phyloP scores from a whole-genome alignment of 1,284 basidiomycete species.

The Jaminaea rosea region DNA sequence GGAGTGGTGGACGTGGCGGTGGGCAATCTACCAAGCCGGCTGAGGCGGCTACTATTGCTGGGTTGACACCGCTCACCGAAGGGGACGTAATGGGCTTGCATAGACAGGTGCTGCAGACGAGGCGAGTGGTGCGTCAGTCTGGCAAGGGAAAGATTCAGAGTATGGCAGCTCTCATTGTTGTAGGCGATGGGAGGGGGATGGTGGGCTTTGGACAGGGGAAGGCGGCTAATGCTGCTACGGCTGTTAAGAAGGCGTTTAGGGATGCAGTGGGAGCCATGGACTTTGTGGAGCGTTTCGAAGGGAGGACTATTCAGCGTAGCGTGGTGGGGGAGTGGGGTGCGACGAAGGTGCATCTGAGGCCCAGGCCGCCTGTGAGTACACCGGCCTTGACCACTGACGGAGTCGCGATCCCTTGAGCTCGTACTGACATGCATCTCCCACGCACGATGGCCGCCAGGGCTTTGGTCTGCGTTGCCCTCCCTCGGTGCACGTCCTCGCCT shows the following conservation, averaged over 20 bases:
- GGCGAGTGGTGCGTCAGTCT: slow-evolving; percentile 67
- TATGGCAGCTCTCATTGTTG: slow-evolving; percentile 63
- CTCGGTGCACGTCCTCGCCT: slow-evolving; percentile 72
- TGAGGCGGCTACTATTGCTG: slow-evolving; percentile 12
- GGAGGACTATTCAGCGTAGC: slow-evolving; percentile 76
- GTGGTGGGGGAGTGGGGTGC: slow-evolving; percentile 74
- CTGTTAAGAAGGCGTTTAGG: slow-evolving; percentile 60
- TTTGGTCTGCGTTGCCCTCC: slow-evolving; percentile 88
- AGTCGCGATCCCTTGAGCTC: not conserved
- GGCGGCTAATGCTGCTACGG: slow-evolving; percentile 57
- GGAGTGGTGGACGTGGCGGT: not conserved
- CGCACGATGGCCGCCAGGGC: slow-evolving; percentile 52
- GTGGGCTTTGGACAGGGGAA: slow-evolving; percentile 85
- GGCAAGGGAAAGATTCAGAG: slow-evolving; percentile 72
- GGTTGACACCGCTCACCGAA: slow-evolving; percentile 37
- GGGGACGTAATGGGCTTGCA: slow-evolving; percentile 36
- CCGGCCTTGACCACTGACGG: not conserved
- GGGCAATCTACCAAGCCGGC: not conserved
- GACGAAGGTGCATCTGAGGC: slow-evolving; percentile 73
- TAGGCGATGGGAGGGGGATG: slow-evolving; percentile 73
- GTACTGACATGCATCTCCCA: too few relatives aligned
- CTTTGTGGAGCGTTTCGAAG: slow-evolving; percentile 76
- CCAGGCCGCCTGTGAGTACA: slow-evolving; percentile 57
- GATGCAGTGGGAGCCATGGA: slow-evolving; percentile 80
- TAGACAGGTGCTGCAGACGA: slow-evolving; percentile 38